phyloP scores from a whole-genome alignment of 306 rosid genomes.

The Pyrus bretschneideri region DNA sequence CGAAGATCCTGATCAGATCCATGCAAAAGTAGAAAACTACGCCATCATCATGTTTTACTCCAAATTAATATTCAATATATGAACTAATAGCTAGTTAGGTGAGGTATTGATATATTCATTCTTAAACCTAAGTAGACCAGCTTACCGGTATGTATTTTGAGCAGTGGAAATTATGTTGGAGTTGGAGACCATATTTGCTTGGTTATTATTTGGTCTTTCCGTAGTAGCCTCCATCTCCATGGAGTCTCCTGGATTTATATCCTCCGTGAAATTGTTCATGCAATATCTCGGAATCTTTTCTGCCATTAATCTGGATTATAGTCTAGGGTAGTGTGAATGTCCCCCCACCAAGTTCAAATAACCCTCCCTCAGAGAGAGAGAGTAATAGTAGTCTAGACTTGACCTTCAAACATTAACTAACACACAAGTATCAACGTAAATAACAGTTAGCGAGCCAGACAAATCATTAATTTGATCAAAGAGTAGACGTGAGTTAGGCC shows the following conservation, averaged over 20 bases:
- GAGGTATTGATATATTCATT: no score
- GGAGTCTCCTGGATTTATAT: background rate
- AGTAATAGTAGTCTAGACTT: no score
- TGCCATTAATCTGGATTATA: background rate
- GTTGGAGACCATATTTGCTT: background rate
- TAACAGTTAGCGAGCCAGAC: background rate
- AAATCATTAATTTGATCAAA: background rate
- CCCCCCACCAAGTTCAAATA: no score
- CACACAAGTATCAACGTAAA: background rate
- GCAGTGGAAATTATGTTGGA: background rate
- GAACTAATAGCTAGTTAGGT: background rate
- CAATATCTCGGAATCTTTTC: background rate
- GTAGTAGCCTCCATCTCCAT: background rate
- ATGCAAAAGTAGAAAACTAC: background rate
- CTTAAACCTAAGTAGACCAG: no score
- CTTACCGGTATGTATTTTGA: background rate
- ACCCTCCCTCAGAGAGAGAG: no score
- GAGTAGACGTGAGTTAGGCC: background rate
- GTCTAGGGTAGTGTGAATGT: no score
- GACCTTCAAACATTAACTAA: background rate
- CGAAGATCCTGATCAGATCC: conserved; percentile 8
- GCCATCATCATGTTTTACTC: background rate
- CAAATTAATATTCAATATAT: background rate
- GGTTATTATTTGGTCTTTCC: background rate
- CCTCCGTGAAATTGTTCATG: background rate